These are phyloP conservation scores for Eucalyptus sp. DNA, from an alignment of 345 rosid genomes.

Conservation along the genomic window DNA sequence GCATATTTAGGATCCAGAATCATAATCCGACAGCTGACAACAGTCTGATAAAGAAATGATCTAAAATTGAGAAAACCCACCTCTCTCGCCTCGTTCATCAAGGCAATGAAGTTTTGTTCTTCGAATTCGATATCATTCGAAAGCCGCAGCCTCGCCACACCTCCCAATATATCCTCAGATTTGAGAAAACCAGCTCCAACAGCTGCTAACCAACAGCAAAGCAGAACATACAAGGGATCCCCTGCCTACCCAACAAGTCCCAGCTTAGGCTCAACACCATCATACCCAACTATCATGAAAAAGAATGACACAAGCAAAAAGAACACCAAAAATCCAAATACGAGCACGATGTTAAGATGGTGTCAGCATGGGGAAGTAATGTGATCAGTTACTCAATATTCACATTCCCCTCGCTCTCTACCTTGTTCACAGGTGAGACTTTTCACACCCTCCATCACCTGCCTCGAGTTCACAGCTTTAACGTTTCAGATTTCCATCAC, in stretches of 20 bases:
- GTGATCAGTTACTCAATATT: not conserved
- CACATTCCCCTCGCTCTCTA: not conserved
- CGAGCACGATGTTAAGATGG: not conserved
- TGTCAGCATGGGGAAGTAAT: not conserved
- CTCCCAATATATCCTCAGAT: slow-evolving; percentile 86
- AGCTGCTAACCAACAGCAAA: slow-evolving; percentile 94
- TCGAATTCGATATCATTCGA: slow-evolving; percentile 86
- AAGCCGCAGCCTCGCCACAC: slow-evolving; percentile 67
- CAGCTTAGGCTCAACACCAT: not conserved
- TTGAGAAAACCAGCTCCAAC: slow-evolving; percentile 94
- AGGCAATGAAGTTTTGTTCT: slow-evolving; percentile 73
- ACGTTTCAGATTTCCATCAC: not conserved
- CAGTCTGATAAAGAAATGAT: not conserved
- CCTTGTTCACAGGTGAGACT: not conserved
- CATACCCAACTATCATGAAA: not conserved
- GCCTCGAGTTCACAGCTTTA: not conserved
- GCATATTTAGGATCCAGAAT: not conserved
- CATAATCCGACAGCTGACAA: not conserved
- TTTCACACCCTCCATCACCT: not conserved
- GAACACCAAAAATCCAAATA: not conserved
- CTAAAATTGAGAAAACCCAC: slow-evolving; percentile 14
- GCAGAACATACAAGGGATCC: slow-evolving; percentile 83
- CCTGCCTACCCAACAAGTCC: slow-evolving; percentile 49
- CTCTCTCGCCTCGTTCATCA: slow-evolving; percentile 85
- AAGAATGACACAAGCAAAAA: not conserved